A percentile compares a stretch with the other conserved stretches of the same genome.
These are phyloP conservation scores for Sphaerobolus stellatus DNA, from an alignment of 1,284 basidiomycete species.

Conservation along the genomic window DNA sequence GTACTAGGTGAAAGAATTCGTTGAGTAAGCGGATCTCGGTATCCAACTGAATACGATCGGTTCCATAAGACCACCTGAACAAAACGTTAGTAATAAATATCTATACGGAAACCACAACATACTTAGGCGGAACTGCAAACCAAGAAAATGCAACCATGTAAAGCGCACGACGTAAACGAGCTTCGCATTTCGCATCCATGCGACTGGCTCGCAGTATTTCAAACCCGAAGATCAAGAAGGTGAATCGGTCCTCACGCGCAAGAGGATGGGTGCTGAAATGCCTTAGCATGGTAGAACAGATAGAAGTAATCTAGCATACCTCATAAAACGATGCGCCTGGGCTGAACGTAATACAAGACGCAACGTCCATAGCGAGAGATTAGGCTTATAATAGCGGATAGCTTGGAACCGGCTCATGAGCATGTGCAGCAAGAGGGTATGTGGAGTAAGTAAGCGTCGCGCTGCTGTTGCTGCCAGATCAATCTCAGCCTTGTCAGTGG, in stretches of 20 bases:
- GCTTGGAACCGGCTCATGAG: conserved; percentile 93
- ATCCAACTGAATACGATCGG: conserved; percentile 85
- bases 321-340: conserved; percentile 65
- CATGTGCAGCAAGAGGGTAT: conserved; percentile 84
- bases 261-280: conserved; percentile 81
- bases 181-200: conserved; percentile 84
- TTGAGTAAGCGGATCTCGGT: conserved; percentile 86
- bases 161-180: conserved; percentile 71
- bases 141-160: conserved; percentile 85
- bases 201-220: conserved; percentile 87
- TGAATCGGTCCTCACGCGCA: conserved; percentile 86
- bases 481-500: conserved; percentile 85
- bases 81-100: not conserved
- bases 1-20: conserved; percentile 79
- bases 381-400: conserved; percentile 83
- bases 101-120: conserved; percentile 31
- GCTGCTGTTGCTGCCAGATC: conserved; percentile 74
- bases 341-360: conserved; percentile 81
- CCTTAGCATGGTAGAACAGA: not conserved
- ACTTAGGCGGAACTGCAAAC: conserved; percentile 92
- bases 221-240: conserved; percentile 90
- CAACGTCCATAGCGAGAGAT: conserved; percentile 84
- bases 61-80: conserved; percentile 91
- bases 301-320: conserved; percentile 45
- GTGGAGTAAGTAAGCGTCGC: conserved; percentile 76